Evolutionary conservation across 768 basidiomycete genomes (phyloP), one percentile per base, ranked within the genome.

Genomic region (Pseudohyphozyma bogoriensis): DNA sequence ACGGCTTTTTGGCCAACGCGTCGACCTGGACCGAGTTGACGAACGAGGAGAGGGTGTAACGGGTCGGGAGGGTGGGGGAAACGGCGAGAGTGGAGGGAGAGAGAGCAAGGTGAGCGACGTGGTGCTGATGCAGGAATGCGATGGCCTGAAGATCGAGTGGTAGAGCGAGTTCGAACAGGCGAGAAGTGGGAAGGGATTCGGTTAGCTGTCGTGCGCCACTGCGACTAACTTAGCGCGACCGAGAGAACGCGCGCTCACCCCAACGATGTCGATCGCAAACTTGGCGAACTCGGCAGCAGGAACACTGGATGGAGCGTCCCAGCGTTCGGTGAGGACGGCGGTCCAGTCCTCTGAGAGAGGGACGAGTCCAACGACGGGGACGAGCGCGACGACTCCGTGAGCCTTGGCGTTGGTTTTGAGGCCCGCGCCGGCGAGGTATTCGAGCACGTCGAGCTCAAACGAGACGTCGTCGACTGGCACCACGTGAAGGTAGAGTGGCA

Each of bases 121-220:
- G 62, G n/a, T 64, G 56, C 9, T 45, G 51, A 42, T 64, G 62
- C n/a, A 64, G 62, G 33, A 54, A 50, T 20, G 36, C 29, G n/a
- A 55, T 12, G 32, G 32, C 31, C 55, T 55, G 45, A 9, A 37
- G 4, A 26, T 26, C 31, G 26, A 28, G 26, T 32, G 47, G 20
- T 15, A 36, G 31, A 29, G 33, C n/a, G n/a, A n/a, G n/a, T n/a
- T n/a, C n/a, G n/a, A 50, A 32, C 13, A 33, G 46, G 28, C 10
- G 9, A 10, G 8, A 29, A 29, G 46, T 12, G 26, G 24, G 29
- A 15, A 31, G 49, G 11, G 31, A 50, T 29, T n/a, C n/a, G n/a
- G n/a, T n/a, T n/a, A n/a, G n/a, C n/a, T n/a, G n/a, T n/a, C n/a
- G n/a, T n/a, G n/a, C n/a, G n/a, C n/a, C n/a, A n/a, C n/a, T n/a